Percentiles rank a stretch among this genome's conserved stretches.
Evolutionary conservation across 805 yeast species (phyloP).

Genomic region (Saturnispora saitoi): DNA sequence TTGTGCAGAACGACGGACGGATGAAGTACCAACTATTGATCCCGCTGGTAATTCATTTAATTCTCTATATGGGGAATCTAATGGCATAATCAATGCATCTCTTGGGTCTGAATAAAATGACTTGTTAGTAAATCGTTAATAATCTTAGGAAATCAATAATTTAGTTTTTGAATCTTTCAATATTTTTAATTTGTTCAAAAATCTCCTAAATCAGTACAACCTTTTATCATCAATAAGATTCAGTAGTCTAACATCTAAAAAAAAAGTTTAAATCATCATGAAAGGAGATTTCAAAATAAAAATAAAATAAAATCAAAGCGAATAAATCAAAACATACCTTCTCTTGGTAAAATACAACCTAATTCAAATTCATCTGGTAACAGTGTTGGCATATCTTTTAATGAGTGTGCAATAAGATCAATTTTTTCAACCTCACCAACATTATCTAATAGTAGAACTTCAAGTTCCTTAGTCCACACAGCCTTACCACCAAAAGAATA

Average conservation of each 20-base stretch:
- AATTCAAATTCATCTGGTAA: conserved; percentile 84
- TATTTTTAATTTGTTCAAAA: background rate
- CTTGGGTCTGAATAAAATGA: conserved; percentile 58
- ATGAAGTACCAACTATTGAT: conserved; percentile 87
- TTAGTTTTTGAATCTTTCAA: background rate
- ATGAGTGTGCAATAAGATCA: conserved; percentile 86
- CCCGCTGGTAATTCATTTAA: conserved; percentile 76
- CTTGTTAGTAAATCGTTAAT: conserved; percentile 8
- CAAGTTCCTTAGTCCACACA: conserved; percentile 93
- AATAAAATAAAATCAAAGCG: background rate
- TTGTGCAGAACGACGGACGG: conserved; percentile 91
- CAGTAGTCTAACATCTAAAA: conserved; percentile 34
- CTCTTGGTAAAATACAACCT: conserved; percentile 79
- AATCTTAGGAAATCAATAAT: background rate
- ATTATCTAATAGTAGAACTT: conserved; percentile 59
- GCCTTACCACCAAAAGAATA: conserved; percentile 96
- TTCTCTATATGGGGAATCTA: conserved; percentile 50
- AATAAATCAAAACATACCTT: conserved; percentile 30
- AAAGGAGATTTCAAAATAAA: background rate
- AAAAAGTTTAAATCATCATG: conserved; percentile 25
- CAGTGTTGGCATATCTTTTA: conserved; percentile 85
- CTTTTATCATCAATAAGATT: conserved; percentile 25
- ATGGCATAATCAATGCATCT: conserved; percentile 78
- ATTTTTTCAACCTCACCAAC: conserved; percentile 58
- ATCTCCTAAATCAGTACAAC: conserved; percentile 15